Evolutionary conservation across 2,329 filamentous ascomycete genomes (phyloP).

Genomic region (Moelleriella libera): DNA sequence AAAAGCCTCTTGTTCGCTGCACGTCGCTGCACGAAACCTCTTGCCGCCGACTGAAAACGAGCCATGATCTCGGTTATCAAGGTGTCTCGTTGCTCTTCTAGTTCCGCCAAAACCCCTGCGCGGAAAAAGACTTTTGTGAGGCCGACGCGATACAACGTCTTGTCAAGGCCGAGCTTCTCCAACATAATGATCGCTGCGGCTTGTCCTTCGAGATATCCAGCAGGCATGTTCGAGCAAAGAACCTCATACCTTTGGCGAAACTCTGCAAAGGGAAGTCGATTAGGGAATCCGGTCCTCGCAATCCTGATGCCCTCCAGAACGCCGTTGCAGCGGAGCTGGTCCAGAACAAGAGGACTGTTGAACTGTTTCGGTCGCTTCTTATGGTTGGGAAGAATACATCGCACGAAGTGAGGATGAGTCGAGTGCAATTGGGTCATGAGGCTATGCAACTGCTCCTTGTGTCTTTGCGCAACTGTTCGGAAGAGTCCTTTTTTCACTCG

Average conservation of each 20-base stretch:
- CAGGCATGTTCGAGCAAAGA: slow-evolving; percentile 76
- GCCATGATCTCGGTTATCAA: slow-evolving; percentile 91
- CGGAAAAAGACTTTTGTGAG: slow-evolving; percentile 97
- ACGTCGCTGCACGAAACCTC: slow-evolving; percentile 78
- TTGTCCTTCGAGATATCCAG: slow-evolving; percentile 83
- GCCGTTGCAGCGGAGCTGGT: slow-evolving; percentile 97
- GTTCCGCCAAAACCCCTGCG: slow-evolving; percentile 84
- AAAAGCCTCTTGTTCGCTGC: slow-evolving; percentile 89
- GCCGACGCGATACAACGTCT: slow-evolving; percentile 78
- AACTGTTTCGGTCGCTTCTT: slow-evolving; percentile 94
- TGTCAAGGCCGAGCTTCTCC: slow-evolving; percentile 75
- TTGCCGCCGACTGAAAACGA: slow-evolving; percentile 79
- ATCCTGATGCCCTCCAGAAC: slow-evolving; percentile 98
- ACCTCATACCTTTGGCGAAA: slow-evolving; percentile 96
- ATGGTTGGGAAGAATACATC: slow-evolving; percentile 95
- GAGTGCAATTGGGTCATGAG: slow-evolving; percentile 90
- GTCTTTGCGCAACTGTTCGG: slow-evolving; percentile 87
- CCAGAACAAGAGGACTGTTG: slow-evolving; percentile 79
- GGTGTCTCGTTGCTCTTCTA: slow-evolving; percentile 89
- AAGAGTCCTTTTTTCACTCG: slow-evolving; percentile 96
- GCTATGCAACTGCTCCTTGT: slow-evolving; percentile 97
- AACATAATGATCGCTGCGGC: slow-evolving; percentile 74
- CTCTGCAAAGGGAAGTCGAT: slow-evolving; percentile 79
- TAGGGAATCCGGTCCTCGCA: slow-evolving; percentile 91
- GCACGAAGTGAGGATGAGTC: slow-evolving; percentile 95